Evolutionary conservation across 2,329 filamentous ascomycete species (phyloP).

Genomic region (Phaeoacremonium minimum): DNA sequence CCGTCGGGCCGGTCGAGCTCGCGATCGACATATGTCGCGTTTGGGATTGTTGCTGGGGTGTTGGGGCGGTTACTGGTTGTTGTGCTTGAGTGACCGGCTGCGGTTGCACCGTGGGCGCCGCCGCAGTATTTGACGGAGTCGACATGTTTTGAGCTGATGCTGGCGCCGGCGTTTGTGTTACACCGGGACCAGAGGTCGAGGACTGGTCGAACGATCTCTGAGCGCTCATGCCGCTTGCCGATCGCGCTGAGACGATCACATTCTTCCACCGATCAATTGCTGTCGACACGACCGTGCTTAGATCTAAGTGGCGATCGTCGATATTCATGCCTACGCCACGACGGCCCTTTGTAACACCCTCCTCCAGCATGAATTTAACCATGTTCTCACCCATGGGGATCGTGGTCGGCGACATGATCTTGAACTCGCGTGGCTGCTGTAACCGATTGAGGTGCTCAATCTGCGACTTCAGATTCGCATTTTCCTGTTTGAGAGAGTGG

Average conservation of each 20-base stretch:
- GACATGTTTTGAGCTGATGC: conserved; percentile 13
- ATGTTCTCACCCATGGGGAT: conserved; percentile 47
- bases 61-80: conserved; percentile 26
- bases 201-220: conserved; percentile 43
- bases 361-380: conserved; percentile 40
- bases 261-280: conserved; percentile 60
- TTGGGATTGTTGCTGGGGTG: conserved; percentile 12
- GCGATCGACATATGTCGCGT: conserved; percentile 1
- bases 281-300: conserved; percentile 45
- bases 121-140: conserved; percentile 12
- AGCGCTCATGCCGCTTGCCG: conserved; percentile 38
- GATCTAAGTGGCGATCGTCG: conserved; percentile 47
- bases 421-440: conserved; percentile 58
- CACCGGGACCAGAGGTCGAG: conserved; percentile 3
- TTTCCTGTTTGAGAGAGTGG: conserved; percentile 50
- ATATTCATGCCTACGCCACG: conserved; percentile 39
- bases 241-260: conserved; percentile 49
- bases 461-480: conserved; percentile 50
- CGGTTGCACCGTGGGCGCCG: no score
- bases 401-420: conserved; percentile 45
- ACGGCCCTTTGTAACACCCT: conserved; percentile 32
- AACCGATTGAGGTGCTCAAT: conserved; percentile 54
- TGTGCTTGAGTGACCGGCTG: conserved; percentile 14
- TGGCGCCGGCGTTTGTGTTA: conserved; percentile 15
- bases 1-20: conserved; percentile 4